Evolutionary conservation across 805 yeast species (phyloP).

Genomic region (Maudiozyma serrabonitensis): DNA sequence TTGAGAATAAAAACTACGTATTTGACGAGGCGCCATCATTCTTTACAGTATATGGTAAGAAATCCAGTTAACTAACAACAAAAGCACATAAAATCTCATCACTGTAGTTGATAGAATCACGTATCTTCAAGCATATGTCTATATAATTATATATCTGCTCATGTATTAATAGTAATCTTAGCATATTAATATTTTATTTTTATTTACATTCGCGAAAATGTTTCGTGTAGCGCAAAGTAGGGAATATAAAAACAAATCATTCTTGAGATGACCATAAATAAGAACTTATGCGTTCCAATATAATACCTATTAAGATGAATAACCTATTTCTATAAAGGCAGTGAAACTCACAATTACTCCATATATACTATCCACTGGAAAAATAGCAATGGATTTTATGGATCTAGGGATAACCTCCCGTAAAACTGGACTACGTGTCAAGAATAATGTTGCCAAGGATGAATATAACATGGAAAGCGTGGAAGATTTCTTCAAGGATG

Average conservation of each 20-base stretch:
- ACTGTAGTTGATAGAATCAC: not conserved
- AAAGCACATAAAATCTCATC: not conserved
- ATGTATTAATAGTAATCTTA: not conserved
- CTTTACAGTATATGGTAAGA: slow-evolving; percentile 37
- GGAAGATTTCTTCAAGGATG: slow-evolving; percentile 60
- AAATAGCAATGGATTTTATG: slow-evolving; percentile 31
- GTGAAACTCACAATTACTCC: no score
- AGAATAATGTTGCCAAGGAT: slow-evolving; percentile 10
- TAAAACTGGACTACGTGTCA: slow-evolving; percentile 42
- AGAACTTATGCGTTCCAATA: no score
- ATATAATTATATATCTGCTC: not conserved
- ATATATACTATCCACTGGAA: not conserved
- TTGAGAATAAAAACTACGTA: slow-evolving; percentile 32
- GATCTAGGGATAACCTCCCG: slow-evolving; percentile 52
- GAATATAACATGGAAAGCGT: slow-evolving; percentile 26
- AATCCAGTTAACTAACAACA: not conserved
- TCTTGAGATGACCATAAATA: no score
- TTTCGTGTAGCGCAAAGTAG: not conserved
- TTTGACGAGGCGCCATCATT: slow-evolving; percentile 40
- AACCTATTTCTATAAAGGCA: no score
- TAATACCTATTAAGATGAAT: no score
- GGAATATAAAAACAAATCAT: no score
- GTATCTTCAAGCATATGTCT: not conserved
- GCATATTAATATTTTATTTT: not conserved
- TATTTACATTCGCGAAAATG: not conserved